These are phyloP conservation scores for Populus hybrid DNA, from an alignment of 441 rosid species.

Conservation along the genomic window DNA sequence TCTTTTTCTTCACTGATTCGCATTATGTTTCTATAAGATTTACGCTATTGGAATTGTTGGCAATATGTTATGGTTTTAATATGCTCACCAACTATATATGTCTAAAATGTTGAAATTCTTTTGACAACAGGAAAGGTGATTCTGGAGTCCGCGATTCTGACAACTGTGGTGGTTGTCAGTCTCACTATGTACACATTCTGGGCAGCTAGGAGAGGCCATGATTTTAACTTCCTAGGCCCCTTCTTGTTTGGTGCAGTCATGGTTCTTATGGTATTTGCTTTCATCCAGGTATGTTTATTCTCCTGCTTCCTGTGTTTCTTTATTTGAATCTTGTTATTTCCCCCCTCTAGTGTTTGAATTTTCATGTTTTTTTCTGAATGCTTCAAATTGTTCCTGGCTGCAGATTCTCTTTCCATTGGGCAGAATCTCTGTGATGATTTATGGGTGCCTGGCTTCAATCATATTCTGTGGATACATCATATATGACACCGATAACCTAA, in stretches of 20 bases:
- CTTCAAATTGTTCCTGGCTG: conserved; percentile 13
- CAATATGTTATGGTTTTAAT: neutral
- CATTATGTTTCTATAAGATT: neutral
- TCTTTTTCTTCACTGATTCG: neutral
- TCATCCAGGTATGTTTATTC: conserved; percentile 60
- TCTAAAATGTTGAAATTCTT: neutral
- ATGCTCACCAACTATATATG: neutral
- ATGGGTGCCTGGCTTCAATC: conserved; percentile 64
- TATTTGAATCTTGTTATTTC: neutral
- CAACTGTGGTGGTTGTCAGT: conserved; percentile 64
- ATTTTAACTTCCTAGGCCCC: conserved; percentile 86
- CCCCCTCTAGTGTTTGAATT: neutral
- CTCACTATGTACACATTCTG: conserved; percentile 88
- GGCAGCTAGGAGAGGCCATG: conserved; percentile 88
- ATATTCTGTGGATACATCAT: conserved; percentile 81
- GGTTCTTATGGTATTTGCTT: conserved; percentile 61
- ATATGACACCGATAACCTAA: conserved; percentile 77
- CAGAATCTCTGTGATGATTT: conserved; percentile 72
- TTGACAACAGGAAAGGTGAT: conserved; percentile 68
- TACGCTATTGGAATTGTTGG: neutral
- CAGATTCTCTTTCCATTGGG: conserved; percentile 81
- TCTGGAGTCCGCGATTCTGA: conserved; percentile 71
- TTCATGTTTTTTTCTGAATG: neutral
- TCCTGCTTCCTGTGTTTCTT: neutral
- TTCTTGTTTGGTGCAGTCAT: conserved; percentile 74